These are phyloP conservation scores for Scutellaria minor DNA, from an alignment of 257 asterid species.

Conservation along the genomic window DNA sequence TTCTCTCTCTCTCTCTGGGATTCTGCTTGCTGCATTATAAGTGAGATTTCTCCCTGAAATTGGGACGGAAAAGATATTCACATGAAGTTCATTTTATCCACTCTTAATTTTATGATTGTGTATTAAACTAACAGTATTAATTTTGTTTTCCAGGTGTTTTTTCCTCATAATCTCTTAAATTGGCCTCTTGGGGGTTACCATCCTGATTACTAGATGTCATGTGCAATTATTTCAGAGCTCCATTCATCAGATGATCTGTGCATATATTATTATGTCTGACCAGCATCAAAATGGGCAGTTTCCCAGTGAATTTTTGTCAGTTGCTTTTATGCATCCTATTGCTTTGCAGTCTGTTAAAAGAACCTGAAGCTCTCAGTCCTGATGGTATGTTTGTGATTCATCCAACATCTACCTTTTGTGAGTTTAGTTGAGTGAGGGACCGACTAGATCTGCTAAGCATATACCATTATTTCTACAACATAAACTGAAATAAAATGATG, in stretches of 20 bases:
- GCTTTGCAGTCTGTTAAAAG: conserved; percentile 47
- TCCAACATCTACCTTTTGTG: conserved; percentile 2
- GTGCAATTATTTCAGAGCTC: conserved; percentile 36
- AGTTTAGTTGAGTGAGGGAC: conserved; percentile 7
- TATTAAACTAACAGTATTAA: conserved; percentile 12
- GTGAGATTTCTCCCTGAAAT: not conserved
- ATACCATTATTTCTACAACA: conserved; percentile 8
- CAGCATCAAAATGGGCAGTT: conserved; percentile 59
- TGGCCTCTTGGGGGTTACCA: conserved; percentile 37
- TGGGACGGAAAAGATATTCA: not conserved
- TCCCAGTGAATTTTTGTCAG: conserved; percentile 48
- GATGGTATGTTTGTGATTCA: conserved; percentile 58
- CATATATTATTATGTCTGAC: conserved; percentile 48
- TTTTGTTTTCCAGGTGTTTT: conserved; percentile 42
- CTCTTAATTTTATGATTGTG: conserved; percentile 6
- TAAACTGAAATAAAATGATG: conserved; percentile 14
- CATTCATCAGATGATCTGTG: conserved; percentile 48
- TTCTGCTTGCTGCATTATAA: conserved; percentile 3
- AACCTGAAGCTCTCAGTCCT: conserved; percentile 62
- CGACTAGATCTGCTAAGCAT: conserved; percentile 11
- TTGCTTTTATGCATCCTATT: conserved; percentile 48
- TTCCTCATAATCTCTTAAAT: conserved; percentile 29
- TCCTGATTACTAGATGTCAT: conserved; percentile 44
- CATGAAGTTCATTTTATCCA: conserved; percentile 2
- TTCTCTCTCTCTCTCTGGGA: not conserved